Conservation (phyloP, 225 moss, liverwort and hornwort species). For the Bryoerythrophyllum caledonicum region DNA sequence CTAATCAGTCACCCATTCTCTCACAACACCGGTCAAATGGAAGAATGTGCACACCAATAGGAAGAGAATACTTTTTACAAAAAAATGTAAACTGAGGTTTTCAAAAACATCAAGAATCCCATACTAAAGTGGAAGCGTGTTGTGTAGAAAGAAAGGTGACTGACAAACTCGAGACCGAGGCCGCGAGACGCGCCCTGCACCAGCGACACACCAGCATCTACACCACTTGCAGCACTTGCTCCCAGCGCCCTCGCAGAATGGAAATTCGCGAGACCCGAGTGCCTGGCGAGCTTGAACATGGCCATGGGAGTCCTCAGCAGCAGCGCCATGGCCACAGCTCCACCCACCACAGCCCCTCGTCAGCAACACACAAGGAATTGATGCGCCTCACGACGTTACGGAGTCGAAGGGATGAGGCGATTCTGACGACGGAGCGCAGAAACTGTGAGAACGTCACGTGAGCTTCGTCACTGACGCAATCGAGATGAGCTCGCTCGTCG, state of each 20-base stretch:
- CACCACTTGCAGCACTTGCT: conserved; percentile 8
- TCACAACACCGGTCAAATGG: too few species aligned
- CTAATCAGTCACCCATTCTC: too few species aligned
- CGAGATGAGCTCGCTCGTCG: neutral
- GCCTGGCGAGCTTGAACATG: neutral
- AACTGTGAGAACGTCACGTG: neutral
- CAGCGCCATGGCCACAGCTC: conserved; percentile 23
- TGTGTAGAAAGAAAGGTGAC: neutral
- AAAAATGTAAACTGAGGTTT: too few species aligned
- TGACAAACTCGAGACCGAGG: conserved; percentile 70
- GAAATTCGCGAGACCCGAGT: conserved; percentile 2
- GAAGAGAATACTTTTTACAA: too few species aligned
- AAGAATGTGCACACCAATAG: too few species aligned
- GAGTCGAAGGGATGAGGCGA: neutral
- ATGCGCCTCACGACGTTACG: neutral
- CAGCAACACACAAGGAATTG: neutral
- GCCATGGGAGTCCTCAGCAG: conserved; percentile 28
- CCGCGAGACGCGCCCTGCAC: conserved; percentile 80
- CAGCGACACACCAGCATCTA: conserved; percentile 53
- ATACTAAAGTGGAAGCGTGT: too few species aligned
- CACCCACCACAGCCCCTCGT: neutral
- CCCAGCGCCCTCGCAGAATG: conserved; percentile 10
- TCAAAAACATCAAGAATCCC: too few species aligned
- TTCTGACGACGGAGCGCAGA: too few species aligned
- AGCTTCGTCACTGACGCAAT: neutral